These are phyloP conservation scores for Penicillium freii DNA, from an alignment of 2,329 filamentous ascomycete species.

Conservation along the genomic window DNA sequence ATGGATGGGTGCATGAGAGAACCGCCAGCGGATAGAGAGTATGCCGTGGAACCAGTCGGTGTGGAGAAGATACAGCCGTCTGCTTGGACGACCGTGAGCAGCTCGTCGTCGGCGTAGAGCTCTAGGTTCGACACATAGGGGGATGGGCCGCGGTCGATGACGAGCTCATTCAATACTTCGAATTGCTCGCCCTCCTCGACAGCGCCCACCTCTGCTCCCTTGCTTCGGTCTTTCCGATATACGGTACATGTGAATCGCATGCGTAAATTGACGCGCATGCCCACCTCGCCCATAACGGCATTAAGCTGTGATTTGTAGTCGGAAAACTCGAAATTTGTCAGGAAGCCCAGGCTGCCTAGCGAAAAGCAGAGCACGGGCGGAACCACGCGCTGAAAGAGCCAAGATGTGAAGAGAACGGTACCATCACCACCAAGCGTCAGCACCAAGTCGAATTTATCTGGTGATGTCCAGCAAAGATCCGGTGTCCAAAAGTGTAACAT, in stretches of 20 bases:
- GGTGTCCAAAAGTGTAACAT: constrained; percentile 97
- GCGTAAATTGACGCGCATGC: constrained; percentile 94
- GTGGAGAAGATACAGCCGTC: constrained; percentile 98
- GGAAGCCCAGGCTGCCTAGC: constrained; percentile 85
- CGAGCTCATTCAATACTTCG: constrained; percentile 95
- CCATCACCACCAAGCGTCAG: constrained; percentile 91
- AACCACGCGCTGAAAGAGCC: constrained; percentile 94
- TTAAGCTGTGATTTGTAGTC: constrained; percentile 84
- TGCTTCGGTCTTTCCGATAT: constrained; percentile 64
- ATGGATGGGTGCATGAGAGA: constrained; percentile 96
- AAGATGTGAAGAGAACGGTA: constrained; percentile 94
- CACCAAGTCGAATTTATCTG: constrained; percentile 94
- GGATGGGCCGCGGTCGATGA: constrained; percentile 94
- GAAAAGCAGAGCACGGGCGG: constrained; percentile 91
- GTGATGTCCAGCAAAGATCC: constrained; percentile 88
- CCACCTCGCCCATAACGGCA: constrained; percentile 86
- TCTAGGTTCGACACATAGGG: constrained; percentile 97
- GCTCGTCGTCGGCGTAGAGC: constrained; percentile 90
- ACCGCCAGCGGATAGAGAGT: constrained; percentile 91
- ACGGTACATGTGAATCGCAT: constrained; percentile 99
- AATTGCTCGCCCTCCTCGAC: constrained; percentile 91
- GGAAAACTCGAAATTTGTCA: constrained; percentile 95
- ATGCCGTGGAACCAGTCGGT: constrained; percentile 90
- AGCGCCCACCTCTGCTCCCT: constrained; percentile 52
- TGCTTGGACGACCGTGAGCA: constrained; percentile 91